phyloP scores from a whole-genome alignment of 139 green algal genomes.

The Micractinium sp. region DNA sequence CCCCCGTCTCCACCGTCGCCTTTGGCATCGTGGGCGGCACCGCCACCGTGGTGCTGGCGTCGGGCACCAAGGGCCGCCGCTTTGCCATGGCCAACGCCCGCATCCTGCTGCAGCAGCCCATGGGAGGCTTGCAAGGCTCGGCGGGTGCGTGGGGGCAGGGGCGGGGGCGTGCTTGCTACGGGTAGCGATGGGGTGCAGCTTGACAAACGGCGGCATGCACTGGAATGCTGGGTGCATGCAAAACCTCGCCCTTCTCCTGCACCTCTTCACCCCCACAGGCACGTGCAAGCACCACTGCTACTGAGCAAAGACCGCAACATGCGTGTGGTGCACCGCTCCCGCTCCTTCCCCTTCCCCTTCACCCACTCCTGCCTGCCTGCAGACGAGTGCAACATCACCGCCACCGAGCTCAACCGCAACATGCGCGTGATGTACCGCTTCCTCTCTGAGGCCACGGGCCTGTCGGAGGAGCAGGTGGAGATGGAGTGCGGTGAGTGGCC shows the following conservation, averaged over 20 bases:
- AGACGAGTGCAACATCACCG: conserved; percentile 77
- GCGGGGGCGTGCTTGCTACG: background rate
- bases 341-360: background rate
- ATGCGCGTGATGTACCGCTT: conserved; percentile 72
- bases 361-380: background rate
- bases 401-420: conserved; percentile 69
- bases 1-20: conserved; percentile 80
- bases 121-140: conserved; percentile 69
- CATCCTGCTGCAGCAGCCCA: conserved; percentile 96
- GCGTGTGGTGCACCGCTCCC: no score
- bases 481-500: conserved; percentile 65
- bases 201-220: no score
- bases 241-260: no score
- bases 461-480: conserved; percentile 78
- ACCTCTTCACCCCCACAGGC: no score
- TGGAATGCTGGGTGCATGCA: no score
- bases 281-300: no score
- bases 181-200: no score
- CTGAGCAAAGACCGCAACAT: no score
- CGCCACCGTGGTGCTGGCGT: conserved; percentile 79
- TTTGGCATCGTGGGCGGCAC: conserved; percentile 83
- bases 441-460: conserved; percentile 80
- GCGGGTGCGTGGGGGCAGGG: conserved; percentile 1
- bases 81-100: conserved; percentile 91
- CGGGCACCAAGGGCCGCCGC: conserved; percentile 88